These are phyloP conservation scores for Phytophthora palmivora DNA, from an alignment of 352 stramenopile genomes.

Conservation along the genomic window DNA sequence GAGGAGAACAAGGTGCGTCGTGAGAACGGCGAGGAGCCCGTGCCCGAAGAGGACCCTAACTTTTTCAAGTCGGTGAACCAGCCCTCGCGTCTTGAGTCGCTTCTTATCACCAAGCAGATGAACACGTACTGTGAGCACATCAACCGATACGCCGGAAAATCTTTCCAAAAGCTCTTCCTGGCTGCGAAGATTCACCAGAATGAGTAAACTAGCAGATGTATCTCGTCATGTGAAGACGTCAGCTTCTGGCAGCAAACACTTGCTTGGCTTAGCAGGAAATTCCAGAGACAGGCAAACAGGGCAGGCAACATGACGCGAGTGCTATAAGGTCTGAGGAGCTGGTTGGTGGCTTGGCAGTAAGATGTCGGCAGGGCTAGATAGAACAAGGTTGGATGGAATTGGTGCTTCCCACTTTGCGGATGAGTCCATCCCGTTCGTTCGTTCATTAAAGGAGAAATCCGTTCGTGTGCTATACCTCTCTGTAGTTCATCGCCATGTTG, in stretches of 20 bases:
- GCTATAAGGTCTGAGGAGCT: constrained; percentile 28
- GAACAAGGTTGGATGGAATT: constrained; percentile 46
- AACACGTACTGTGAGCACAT: constrained; percentile 94
- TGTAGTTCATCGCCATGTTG: neutral
- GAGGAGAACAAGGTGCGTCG: constrained; percentile 89
- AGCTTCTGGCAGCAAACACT: constrained; percentile 15
- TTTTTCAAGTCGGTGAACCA: constrained; percentile 91
- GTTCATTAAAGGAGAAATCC: constrained; percentile 41
- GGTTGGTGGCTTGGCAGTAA: constrained; percentile 28
- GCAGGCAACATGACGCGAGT: constrained; percentile 23
- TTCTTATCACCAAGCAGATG: constrained; percentile 93
- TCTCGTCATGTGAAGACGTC: constrained; percentile 30
- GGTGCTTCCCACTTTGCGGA: constrained; percentile 38
- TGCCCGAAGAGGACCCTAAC: constrained; percentile 86
- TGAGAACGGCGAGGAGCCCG: constrained; percentile 75
- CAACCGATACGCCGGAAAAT: constrained; percentile 91
- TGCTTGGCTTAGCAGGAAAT: constrained; percentile 17
- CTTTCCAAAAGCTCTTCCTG: constrained; percentile 93
- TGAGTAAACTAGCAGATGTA: constrained; percentile 45
- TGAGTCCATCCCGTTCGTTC: constrained; percentile 26
- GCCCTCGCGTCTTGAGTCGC: constrained; percentile 86
- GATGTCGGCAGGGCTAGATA: constrained; percentile 32
- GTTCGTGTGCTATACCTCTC: constrained; percentile 36
- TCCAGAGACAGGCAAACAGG: constrained; percentile 14
- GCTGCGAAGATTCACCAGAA: constrained; percentile 90